Conservation (phyloP, 169 alveolate species). For the Plasmodium knowlesi region DNA sequence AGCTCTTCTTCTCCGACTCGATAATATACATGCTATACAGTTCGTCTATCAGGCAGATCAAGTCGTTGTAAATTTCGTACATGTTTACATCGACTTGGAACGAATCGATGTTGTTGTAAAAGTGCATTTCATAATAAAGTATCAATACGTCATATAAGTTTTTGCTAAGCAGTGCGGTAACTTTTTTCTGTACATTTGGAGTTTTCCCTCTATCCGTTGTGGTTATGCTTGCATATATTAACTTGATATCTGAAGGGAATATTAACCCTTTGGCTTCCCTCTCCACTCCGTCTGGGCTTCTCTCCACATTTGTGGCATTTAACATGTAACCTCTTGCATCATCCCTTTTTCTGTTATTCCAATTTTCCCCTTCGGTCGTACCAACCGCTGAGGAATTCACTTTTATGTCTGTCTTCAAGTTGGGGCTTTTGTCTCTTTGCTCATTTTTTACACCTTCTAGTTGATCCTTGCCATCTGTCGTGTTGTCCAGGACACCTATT, state of each 20-base stretch:
- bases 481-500: not conserved
- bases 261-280: not conserved
- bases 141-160: constrained; percentile 21
- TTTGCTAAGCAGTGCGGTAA: not conserved
- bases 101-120: constrained; percentile 12
- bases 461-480: too few relatives aligned
- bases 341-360: not conserved
- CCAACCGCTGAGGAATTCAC: not conserved
- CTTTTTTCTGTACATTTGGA: constrained; percentile 3
- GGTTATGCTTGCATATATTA: constrained; percentile 51
- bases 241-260: constrained; percentile 44
- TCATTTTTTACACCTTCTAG: not conserved
- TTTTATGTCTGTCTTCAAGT: not conserved
- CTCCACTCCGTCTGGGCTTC: not conserved
- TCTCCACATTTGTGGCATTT: not conserved
- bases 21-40: constrained; percentile 21
- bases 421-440: not conserved
- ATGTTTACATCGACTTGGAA: constrained; percentile 27
- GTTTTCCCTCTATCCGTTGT: constrained; percentile 11
- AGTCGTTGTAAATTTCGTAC: constrained; percentile 40
- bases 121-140: constrained; percentile 47
- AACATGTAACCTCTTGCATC: not conserved
- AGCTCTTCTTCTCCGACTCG: not conserved
- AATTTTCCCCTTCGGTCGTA: not conserved
- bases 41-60: constrained; percentile 60